These are phyloP conservation scores for Chlorella sorokiniana DNA, from an alignment of 139 green algal species.

Conservation along the genomic window DNA sequence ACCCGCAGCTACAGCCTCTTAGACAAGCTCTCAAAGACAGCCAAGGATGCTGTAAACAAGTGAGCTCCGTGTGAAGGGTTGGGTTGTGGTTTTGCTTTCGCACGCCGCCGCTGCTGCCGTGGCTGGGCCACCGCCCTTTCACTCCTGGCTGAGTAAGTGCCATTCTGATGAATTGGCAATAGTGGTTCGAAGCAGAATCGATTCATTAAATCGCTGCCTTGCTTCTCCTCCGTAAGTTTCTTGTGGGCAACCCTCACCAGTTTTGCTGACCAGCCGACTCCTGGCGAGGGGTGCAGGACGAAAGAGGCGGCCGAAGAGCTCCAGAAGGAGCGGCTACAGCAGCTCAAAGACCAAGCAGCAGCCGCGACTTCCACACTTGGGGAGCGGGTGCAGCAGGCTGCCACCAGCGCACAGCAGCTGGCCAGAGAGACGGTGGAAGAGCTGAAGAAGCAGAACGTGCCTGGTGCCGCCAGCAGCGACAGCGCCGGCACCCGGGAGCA, in stretches of 20 bases:
- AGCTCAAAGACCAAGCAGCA: conserved; percentile 32
- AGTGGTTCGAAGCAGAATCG: too few relatives aligned
- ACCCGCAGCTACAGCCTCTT: conserved; percentile 23
- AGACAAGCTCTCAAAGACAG: conserved; percentile 23
- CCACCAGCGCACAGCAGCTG: conserved; percentile 35
- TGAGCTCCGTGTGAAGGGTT: conserved; percentile 5
- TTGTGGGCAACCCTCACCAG: too few relatives aligned
- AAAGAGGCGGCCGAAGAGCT: conserved; percentile 23
- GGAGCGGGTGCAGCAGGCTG: conserved; percentile 14
- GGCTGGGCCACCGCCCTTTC: too few relatives aligned
- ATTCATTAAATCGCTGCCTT: too few relatives aligned
- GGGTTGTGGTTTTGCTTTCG: neutral
- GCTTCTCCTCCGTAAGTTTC: too few relatives aligned
- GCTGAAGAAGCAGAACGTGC: conserved; percentile 12
- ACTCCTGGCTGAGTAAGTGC: neutral
- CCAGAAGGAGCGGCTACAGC: conserved; percentile 7
- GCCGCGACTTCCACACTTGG: conserved; percentile 17
- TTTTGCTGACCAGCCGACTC: neutral
- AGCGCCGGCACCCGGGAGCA: neutral
- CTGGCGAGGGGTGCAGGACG: neutral
- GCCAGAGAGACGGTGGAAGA: conserved; percentile 27
- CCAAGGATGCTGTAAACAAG: conserved; percentile 25
- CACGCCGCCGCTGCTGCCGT: neutral
- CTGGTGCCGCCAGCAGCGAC: neutral
- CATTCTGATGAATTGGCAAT: neutral